Base-by-base conservation (phyloP, 306 rosid species). In the Prinsepia uniflora region DNA sequence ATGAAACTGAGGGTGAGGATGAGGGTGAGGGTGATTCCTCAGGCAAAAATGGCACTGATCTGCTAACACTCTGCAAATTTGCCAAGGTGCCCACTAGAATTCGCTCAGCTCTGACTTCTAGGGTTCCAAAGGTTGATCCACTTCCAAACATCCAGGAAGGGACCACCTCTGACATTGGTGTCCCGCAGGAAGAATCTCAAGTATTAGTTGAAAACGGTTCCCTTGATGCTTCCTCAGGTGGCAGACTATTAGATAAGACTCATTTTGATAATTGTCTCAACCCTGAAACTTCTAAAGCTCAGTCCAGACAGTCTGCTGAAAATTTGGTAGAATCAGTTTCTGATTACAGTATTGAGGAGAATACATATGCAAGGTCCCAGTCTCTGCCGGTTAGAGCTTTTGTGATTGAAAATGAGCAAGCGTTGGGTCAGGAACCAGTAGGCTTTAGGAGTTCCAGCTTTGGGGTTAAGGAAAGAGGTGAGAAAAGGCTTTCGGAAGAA, bases 61-160 rank as follows among this genome's bases (percentile, higher is more conserved):
- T 90, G 43, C 81, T 88, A 56, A 82, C 88, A 12, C 76, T 85
- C 0, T 86, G 93, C 78, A 86, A 85, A 66, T 88, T 83, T 75
- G 82, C 85, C 39, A 90, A 88, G 89, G 89, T 88, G 59, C 98
- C 98, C 68, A 90, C 98, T 18, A 88, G 76, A 79, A 87, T 72
- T 1, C 97, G 98, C 62, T 85, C 97, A 53, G 82, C 90, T 45
- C 73, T 84, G 81, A 56, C 78, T 5, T 66, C 66, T 57, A 93
- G 79, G 83, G 70, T 59, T 82, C 63, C 78, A 67, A 88, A 87
- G 84, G 81, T 72, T 75, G 85, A 71, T 72, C 65, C 78, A 5
- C 68, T 60, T 68, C 72, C 40, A 70, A 79, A 75, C 66, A 45
- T 22, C 42, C 87, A 70, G 75, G 74, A 22, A 36, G 87, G 66